These are phyloP conservation scores for Alternaria brassicicola DNA, from an alignment of 2,329 filamentous ascomycete genomes.

Conservation along the genomic window DNA sequence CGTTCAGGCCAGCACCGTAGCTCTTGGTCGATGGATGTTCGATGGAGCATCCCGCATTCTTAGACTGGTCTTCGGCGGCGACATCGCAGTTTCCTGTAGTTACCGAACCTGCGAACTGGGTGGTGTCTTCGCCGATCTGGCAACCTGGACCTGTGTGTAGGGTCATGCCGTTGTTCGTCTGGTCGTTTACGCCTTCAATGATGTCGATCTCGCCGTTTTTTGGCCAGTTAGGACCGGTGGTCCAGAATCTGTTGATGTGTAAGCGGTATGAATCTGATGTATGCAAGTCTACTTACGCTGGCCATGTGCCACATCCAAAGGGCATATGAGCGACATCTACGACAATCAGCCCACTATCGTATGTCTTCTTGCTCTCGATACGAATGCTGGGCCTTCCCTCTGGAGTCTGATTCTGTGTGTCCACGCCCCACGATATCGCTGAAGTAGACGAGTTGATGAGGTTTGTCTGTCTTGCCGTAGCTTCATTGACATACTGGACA, in stretches of 20 bases:
- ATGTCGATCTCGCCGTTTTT: slow-evolving; percentile 57
- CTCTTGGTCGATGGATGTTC: slow-evolving; percentile 47
- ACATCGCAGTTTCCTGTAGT: slow-evolving; percentile 58
- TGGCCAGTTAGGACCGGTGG: slow-evolving; percentile 41
- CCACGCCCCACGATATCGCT: slow-evolving; percentile 55
- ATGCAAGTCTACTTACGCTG: slow-evolving; percentile 44
- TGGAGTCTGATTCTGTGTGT: slow-evolving; percentile 47
- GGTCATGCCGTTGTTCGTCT: slow-evolving; percentile 52
- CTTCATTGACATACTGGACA: slow-evolving; percentile 49
- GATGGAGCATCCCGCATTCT: slow-evolving; percentile 54
- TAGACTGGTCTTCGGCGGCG: slow-evolving; percentile 46
- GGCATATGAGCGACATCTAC: slow-evolving; percentile 60
- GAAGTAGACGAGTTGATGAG: slow-evolving; percentile 48
- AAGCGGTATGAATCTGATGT: slow-evolving; percentile 3
- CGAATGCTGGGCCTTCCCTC: slow-evolving; percentile 55
- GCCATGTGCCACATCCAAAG: slow-evolving; percentile 59
- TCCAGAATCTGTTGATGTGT: slow-evolving; percentile 40
- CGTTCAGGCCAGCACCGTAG: slow-evolving; percentile 63
- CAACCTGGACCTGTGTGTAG: slow-evolving; percentile 56
- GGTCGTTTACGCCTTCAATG: slow-evolving; percentile 55
- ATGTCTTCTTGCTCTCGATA: slow-evolving; percentile 54
- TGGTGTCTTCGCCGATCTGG: slow-evolving; percentile 43
- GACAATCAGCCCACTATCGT: slow-evolving; percentile 56
- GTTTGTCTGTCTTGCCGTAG: slow-evolving; percentile 48
- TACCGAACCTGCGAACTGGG: slow-evolving; percentile 57